Conservation (phyloP, 2,329 filamentous ascomycete species). For the Alternaria sp. region DNA sequence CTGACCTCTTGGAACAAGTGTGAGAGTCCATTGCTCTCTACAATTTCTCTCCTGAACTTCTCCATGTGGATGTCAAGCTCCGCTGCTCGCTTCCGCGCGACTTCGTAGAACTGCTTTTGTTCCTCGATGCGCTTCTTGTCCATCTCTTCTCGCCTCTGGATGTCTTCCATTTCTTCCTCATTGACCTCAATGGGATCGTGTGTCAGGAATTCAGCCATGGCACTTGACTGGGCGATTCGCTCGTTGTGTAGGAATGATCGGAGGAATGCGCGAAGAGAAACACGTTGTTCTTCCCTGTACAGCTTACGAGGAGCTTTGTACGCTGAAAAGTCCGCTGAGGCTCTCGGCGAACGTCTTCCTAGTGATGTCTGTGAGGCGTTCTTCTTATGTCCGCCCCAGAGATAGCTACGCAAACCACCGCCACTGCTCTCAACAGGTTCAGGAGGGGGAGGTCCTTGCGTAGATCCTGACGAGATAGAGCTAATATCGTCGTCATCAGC, state of each 20-base stretch:
- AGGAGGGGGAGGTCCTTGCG: slow-evolving; percentile 58
- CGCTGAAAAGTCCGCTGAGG: slow-evolving; percentile 38
- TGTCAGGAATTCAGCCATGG: slow-evolving; percentile 84
- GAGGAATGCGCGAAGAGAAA: slow-evolving; percentile 90
- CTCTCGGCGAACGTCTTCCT: slow-evolving; percentile 39
- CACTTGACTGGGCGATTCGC: slow-evolving; percentile 79
- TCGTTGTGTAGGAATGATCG: slow-evolving; percentile 83
- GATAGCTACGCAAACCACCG: slow-evolving; percentile 54
- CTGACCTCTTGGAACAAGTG: slow-evolving; percentile 93
- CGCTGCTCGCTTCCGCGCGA: slow-evolving; percentile 85
- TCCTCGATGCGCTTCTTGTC: slow-evolving; percentile 90
- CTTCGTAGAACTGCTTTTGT: slow-evolving; percentile 93
- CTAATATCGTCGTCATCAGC: slow-evolving; percentile 73
- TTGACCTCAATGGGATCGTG: slow-evolving; percentile 73
- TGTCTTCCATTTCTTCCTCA: slow-evolving; percentile 84
- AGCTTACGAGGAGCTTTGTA: slow-evolving; percentile 62
- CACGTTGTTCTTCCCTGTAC: slow-evolving; percentile 86
- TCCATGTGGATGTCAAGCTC: slow-evolving; percentile 99
- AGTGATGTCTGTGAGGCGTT: slow-evolving; percentile 51
- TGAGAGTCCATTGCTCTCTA: slow-evolving; percentile 83
- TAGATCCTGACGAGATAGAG: slow-evolving; percentile 82
- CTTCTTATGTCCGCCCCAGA: slow-evolving; percentile 50
- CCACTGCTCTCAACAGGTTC: slow-evolving; percentile 45
- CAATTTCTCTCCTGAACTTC: slow-evolving; percentile 70
- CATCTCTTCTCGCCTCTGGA: slow-evolving; percentile 77